A percentile compares a stretch with the other conserved stretches of the same genome.
Conservation (phyloP, 139 green algal species). For the Volvox africanus region DNA sequence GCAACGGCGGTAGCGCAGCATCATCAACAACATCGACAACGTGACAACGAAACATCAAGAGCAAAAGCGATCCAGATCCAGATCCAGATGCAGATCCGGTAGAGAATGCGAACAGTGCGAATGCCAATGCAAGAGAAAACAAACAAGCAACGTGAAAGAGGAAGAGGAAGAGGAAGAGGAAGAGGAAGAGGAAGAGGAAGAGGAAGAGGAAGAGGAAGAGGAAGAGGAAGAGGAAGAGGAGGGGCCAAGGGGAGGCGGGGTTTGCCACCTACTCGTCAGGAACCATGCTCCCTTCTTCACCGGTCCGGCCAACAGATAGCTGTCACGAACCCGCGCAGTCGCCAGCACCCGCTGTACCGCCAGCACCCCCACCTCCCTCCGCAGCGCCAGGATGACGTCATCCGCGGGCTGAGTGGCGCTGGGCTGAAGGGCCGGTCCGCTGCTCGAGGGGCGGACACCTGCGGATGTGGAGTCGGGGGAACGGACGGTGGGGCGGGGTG, state of each 20-base stretch:
- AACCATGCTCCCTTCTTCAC: slow-evolving; percentile 20
- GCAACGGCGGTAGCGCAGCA: too few species aligned
- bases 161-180: too few species aligned
- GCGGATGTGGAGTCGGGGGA: background rate
- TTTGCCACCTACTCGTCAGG: slow-evolving; percentile 21
- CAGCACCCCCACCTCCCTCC: slow-evolving; percentile 32
- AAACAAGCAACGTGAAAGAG: too few species aligned
- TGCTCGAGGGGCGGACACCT: background rate
- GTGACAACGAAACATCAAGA: too few species aligned
- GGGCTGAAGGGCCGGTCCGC: background rate
- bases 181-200: too few species aligned
- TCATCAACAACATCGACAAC: too few species aligned
- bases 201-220: too few species aligned
- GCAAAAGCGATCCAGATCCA: too few species aligned
- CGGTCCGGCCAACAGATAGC: background rate
- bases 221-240: background rate
- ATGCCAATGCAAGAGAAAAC: too few species aligned
- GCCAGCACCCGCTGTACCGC: background rate
- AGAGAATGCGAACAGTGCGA: too few species aligned
- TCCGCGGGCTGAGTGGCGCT: slow-evolving; percentile 7
- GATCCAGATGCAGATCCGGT: too few species aligned
- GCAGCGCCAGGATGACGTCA: slow-evolving; percentile 10
- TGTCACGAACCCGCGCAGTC: slow-evolving; percentile 33
- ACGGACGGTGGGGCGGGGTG: too few species aligned
- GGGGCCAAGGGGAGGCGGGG: background rate